A percentile compares a stretch with the other conserved stretches of the same genome.
phyloP scores from a whole-genome alignment of 2,329 filamentous ascomycete genomes.

The Colletotrichum horii region DNA sequence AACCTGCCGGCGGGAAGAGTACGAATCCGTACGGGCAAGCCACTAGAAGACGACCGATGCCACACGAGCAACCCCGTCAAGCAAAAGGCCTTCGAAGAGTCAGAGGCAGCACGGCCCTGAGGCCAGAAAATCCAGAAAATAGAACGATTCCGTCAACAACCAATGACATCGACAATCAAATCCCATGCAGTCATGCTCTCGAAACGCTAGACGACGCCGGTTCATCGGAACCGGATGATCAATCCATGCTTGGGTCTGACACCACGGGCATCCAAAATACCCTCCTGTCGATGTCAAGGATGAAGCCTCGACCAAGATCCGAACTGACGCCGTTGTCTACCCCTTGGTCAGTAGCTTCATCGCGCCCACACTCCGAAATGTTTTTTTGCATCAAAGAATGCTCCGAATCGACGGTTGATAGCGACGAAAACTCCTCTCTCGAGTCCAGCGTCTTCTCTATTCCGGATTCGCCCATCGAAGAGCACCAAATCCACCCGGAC shows the following conservation, averaged over 20 bases:
- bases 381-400: not conserved
- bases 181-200: not conserved
- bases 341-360: not conserved
- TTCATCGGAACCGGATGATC: not conserved
- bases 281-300: not conserved
- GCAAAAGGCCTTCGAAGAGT: not conserved
- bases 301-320: not conserved
- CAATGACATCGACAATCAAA: not conserved
- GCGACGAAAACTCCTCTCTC: not conserved
- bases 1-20: not conserved
- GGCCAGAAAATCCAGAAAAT: not conserved
- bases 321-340: not conserved
- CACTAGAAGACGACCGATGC: not conserved
- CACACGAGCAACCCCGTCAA: not conserved
- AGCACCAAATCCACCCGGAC: not conserved
- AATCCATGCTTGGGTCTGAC: not conserved
- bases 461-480: not conserved
- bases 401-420: not conserved
- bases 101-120: not conserved
- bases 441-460: conserved; percentile 10
- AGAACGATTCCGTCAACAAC: not conserved
- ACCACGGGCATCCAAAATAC: not conserved
- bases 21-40: no score
- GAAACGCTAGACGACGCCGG: not conserved
- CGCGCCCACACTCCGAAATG: not conserved